Evolutionary conservation across 257 asterid genomes (phyloP), one percentile per base, ranked within the genome.

Genomic region (Solanum clarkiae): DNA sequence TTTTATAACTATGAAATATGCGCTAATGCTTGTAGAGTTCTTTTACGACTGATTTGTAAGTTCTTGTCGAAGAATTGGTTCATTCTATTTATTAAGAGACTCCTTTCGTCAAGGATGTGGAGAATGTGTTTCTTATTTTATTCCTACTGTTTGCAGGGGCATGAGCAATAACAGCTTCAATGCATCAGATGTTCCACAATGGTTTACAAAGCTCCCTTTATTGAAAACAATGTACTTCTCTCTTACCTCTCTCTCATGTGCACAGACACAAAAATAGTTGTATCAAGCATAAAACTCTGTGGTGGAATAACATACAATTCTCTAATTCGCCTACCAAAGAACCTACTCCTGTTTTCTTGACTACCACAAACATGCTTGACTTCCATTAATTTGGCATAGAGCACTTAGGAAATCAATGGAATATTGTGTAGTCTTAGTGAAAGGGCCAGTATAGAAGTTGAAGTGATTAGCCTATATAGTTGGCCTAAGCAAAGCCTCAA

Each of bases 81-180:
- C 56, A 42, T 20, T n/a, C 57, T 44, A 42, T 40, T 60, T 44
- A 22, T 82, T 22, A 40, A 40, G 75, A 22, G 42, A 59, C 44
- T 62, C 83, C 83, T 79, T 77, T 79, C 55, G 40, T 49, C 26
- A 53, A 79, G 83, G 83, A 79, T 77, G 47, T 85, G 69, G 51
- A 26, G 22, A 54, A 51, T 79, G 65, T 85, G 55, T 40, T 17
- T 24, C n/a, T 70, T 13, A 18, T 36, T 84, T 71, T 22, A n/a
- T 86, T 80, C 45, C 44, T 49, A 22, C 24, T 24, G 84, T 84
- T 86, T 88, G 82, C 97, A 95, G 99, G 98, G 97, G 93, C 85
- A 87, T 93, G 95, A 94, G 99, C 92, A 95, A 94, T 75, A 95
- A 93, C 82, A 94, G 91, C 91, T 95, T 95, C 75, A 77, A 80